phyloP scores from a whole-genome alignment of 805 yeast genomes.

The Cyberlindnera mississippiensis region DNA sequence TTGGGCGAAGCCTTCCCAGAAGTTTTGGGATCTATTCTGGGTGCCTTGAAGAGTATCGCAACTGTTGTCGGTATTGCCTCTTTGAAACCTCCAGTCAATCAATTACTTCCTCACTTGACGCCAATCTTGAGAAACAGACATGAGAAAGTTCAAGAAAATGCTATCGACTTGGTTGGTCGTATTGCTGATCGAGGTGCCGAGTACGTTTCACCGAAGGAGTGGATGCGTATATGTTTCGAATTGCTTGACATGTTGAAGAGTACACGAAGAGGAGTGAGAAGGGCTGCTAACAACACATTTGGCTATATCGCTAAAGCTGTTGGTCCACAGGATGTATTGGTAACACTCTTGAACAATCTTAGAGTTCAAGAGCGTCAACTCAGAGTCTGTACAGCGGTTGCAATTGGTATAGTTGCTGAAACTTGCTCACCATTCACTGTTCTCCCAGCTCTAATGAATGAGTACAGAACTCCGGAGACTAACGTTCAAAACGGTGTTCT shows the following conservation, averaged over 20 bases:
- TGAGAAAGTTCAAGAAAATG: conserved; percentile 83
- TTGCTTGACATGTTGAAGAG: conserved; percentile 85
- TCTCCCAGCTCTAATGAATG: conserved; percentile 92
- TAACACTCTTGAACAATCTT: conserved; percentile 75
- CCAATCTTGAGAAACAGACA: conserved; percentile 89
- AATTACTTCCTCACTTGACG: conserved; percentile 79
- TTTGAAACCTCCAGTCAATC: conserved; percentile 78
- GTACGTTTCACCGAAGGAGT: conserved; percentile 83
- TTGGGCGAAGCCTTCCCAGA: conserved; percentile 95
- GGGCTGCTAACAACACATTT: conserved; percentile 85
- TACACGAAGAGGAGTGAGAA: conserved; percentile 67
- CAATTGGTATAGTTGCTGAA: conserved; percentile 94
- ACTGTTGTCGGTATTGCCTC: conserved; percentile 52
- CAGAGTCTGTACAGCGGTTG: conserved; percentile 96
- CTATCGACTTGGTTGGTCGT: conserved; percentile 73
- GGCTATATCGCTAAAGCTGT: conserved; percentile 88
- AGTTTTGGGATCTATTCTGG: conserved; percentile 79
- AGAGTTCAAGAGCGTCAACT: conserved; percentile 93
- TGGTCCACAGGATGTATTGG: conserved; percentile 94
- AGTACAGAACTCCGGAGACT: conserved; percentile 85
- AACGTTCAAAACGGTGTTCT: conserved; percentile 95
- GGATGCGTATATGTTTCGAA: conserved; percentile 96
- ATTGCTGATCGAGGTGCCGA: conserved; percentile 81
- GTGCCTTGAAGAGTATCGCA: conserved; percentile 64
- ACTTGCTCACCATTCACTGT: conserved; percentile 91